Evolutionary conservation across 441 rosid species (phyloP).

Genomic region (Pelargonium cotyledonis): DNA sequence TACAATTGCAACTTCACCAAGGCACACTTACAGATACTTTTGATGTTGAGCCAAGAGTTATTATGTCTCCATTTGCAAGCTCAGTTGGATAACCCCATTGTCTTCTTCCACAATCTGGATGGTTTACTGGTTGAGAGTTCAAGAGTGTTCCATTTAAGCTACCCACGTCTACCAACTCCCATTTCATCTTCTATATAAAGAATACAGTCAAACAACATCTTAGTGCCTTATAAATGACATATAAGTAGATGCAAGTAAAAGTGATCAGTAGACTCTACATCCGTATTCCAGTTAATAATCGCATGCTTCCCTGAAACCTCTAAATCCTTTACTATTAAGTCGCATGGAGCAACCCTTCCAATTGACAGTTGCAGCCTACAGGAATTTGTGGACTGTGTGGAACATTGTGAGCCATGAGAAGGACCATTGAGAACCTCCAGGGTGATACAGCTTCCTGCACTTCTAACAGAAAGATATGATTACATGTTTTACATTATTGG

Average conservation of each 20-base stretch:
- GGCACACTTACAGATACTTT: slow-evolving; percentile 50
- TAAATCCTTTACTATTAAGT: slow-evolving; percentile 60
- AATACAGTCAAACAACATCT: not conserved
- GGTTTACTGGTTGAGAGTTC: slow-evolving; percentile 61
- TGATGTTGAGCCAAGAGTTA: slow-evolving; percentile 83
- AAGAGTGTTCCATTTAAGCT: slow-evolving; percentile 84
- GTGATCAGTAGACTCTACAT: slow-evolving; percentile 36
- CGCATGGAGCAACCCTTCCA: slow-evolving; percentile 81
- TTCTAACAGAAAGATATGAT: slow-evolving; percentile 56
- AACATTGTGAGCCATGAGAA: slow-evolving; percentile 49
- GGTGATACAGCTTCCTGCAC: slow-evolving; percentile 87
- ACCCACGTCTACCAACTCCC: slow-evolving; percentile 96
- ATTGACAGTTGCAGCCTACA: slow-evolving; percentile 72
- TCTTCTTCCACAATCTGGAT: slow-evolving; percentile 63
- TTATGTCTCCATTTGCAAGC: slow-evolving; percentile 68
- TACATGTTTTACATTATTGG: slow-evolving; percentile 36
- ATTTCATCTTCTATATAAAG: slow-evolving; percentile 55
- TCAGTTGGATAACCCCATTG: slow-evolving; percentile 67
- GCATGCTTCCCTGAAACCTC: slow-evolving; percentile 99
- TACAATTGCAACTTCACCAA: slow-evolving; percentile 16
- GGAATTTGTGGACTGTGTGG: slow-evolving; percentile 49
- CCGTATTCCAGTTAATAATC: slow-evolving; percentile 73
- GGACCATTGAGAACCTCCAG: slow-evolving; percentile 88
- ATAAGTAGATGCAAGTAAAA: slow-evolving; percentile 17
- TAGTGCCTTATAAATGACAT: not conserved